Base-by-base conservation (phyloP, 768 basidiomycete genomes). In the Fomitopsis pulvina region DNA sequence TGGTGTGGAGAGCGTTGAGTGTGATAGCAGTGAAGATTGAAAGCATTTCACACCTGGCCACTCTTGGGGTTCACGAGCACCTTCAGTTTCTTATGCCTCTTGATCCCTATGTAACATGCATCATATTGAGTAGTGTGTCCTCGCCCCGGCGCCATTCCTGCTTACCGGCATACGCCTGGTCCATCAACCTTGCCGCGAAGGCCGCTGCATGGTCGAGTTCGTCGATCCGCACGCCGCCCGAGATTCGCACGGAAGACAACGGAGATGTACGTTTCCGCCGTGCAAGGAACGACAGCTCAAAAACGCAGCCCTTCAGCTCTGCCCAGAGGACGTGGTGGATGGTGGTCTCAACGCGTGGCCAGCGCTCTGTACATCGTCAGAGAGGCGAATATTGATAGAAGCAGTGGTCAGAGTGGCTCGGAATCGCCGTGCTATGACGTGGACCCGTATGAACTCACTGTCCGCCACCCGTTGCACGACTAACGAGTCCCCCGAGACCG, bases 41-140 rank as follows among this genome's bases (percentile, higher is more conserved):
- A 1, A 71, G n/a, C n/a, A n/a, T n/a, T n/a, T n/a, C 83, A 26
- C 61, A 89, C 90, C 20, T 72, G 74, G n/a, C 92, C 92, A 45
- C 91, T 82, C 48, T 75, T 67, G 8, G 92, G 92, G 63, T 93
- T 94, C 32, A 94, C 73, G 38, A 94, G 61, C 7, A 92, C 75
- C 53, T 81, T 79, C 26, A 94, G 60, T 18, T 71, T 68, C 41
- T 83, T 74, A 44, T 70, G 63, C 20, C 74, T 79, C 56, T 76
- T 75, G n/a, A 78, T 64, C 37, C 78, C 86, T 74, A 60, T 41
- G 25, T 29, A 26, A 40, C 53, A 46, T 41, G 51, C 50, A 16
- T 53, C 12, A 34, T 4, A 12, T 14, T 7, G 28, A 12, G 27
- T 29, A 16, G 14, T 20, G 68, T n/a, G n/a, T n/a, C n/a, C n/a